Evolutionary conservation across 805 yeast species (phyloP).

Genomic region (Candida nanaspora): DNA sequence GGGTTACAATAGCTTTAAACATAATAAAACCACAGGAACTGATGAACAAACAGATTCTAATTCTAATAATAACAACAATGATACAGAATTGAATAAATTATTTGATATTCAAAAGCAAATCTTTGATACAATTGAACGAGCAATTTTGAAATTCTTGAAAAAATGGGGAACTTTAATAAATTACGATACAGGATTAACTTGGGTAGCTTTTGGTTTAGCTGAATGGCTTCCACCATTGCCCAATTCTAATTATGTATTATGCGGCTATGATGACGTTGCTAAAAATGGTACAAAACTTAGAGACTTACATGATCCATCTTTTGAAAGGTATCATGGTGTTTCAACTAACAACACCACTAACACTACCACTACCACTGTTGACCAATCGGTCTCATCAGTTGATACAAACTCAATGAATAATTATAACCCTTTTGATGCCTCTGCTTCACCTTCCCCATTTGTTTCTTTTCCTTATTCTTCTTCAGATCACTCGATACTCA

Average conservation of each 20-base stretch:
- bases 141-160: constrained; percentile 55
- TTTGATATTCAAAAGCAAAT: constrained; percentile 43
- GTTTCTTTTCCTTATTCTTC: constrained; percentile 10
- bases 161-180: constrained; percentile 77
- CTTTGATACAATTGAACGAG: constrained; percentile 47
- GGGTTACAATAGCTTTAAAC: constrained; percentile 22
- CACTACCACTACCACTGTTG: background rate
- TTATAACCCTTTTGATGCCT: too few species aligned
- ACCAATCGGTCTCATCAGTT: background rate
- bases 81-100: constrained; percentile 24
- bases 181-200: constrained; percentile 76
- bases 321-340: constrained; percentile 17
- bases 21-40: background rate
- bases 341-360: constrained; percentile 5
- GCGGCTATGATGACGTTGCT: constrained; percentile 43
- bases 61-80: background rate
- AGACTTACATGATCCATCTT: constrained; percentile 20
- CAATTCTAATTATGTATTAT: constrained; percentile 44
- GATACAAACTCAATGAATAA: background rate
- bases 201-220: constrained; percentile 84
- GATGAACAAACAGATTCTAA: constrained; percentile 2
- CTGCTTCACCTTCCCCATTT: too few species aligned
- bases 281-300: constrained; percentile 29
- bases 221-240: constrained; percentile 78
- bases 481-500: constrained; percentile 16